These are phyloP conservation scores for Lunasporangiospora selenospora DNA, from an alignment of 192 early-diverging fungal species.

Conservation along the genomic window DNA sequence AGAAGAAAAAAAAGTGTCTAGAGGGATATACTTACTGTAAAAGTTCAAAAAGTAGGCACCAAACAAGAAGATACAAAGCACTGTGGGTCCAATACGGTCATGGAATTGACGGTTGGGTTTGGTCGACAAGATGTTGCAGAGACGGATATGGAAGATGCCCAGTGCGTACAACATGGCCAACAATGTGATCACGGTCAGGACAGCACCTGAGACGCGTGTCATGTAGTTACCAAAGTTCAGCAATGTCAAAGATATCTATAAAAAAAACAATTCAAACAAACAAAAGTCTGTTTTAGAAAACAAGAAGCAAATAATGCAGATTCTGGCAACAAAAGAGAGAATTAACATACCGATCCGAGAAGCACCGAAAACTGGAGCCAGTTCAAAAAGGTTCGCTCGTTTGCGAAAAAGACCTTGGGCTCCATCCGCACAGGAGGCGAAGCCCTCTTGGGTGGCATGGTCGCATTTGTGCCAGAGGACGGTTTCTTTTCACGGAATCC, in stretches of 20 bases:
- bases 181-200: slow-evolving; percentile 69
- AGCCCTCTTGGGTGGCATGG: slow-evolving; percentile 45
- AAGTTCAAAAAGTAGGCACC: slow-evolving; percentile 49
- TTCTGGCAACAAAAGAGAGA: background rate
- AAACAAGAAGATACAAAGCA: slow-evolving; percentile 73
- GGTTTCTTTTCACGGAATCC: slow-evolving; percentile 39
- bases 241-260: slow-evolving; percentile 50
- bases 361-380: slow-evolving; percentile 76
- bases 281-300: background rate
- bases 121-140: slow-evolving; percentile 65
- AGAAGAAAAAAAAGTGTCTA: no score
- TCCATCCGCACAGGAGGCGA: slow-evolving; percentile 66
- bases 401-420: slow-evolving; percentile 82
- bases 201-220: slow-evolving; percentile 58
- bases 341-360: no score
- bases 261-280: no score
- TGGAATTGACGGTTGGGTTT: slow-evolving; percentile 78
- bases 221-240: slow-evolving; percentile 84
- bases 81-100: slow-evolving; percentile 74
- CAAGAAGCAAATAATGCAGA: no score
- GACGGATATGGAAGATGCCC: slow-evolving; percentile 76
- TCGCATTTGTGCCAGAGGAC: no score
- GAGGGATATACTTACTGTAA: slow-evolving; percentile 51
- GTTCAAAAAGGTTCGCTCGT: slow-evolving; percentile 77
- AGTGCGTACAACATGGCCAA: slow-evolving; percentile 82